Conservation (phyloP, 208 protist genomes). For the Borovskyia barvae region DNA sequence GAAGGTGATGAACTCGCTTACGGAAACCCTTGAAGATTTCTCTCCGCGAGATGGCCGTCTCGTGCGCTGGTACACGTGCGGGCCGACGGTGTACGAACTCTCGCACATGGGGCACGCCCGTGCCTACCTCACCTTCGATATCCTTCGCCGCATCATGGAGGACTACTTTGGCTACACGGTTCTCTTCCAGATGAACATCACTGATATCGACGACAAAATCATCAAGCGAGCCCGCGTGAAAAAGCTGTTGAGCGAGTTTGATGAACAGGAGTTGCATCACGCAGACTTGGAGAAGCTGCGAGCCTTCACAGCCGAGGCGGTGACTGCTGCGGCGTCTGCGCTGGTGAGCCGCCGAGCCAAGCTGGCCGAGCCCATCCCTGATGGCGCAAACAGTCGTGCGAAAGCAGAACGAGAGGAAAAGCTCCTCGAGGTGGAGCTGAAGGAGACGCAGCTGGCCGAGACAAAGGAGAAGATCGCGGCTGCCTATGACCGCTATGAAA, state of each 20-base stretch:
- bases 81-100: constrained; percentile 97
- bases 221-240: constrained; percentile 93
- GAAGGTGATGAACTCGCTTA: constrained; percentile 83
- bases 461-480: constrained; percentile 56
- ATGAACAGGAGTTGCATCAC: constrained; percentile 23
- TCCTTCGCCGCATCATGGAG: constrained; percentile 95
- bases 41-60: constrained; percentile 50
- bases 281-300: constrained; percentile 38
- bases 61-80: constrained; percentile 97
- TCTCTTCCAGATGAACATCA: constrained; percentile 97
- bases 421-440: constrained; percentile 68
- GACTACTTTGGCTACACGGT: constrained; percentile 96
- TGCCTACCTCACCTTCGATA: constrained; percentile 98
- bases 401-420: constrained; percentile 79
- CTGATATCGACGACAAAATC: constrained; percentile 99
- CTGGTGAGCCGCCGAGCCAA: constrained; percentile 35
- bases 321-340: constrained; percentile 26
- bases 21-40: constrained; percentile 75
- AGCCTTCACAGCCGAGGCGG: constrained; percentile 49
- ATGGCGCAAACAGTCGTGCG: constrained; percentile 41
- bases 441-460: constrained; percentile 60
- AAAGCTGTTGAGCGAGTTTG: constrained; percentile 82
- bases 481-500: constrained; percentile 40
- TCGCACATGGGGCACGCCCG: constrained; percentile 98
- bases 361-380: constrained; percentile 48